Percentiles rank a stretch among this genome's conserved stretches.
Evolutionary conservation across 257 asterid genomes (phyloP).

Genomic region (Linaria vulgaris): DNA sequence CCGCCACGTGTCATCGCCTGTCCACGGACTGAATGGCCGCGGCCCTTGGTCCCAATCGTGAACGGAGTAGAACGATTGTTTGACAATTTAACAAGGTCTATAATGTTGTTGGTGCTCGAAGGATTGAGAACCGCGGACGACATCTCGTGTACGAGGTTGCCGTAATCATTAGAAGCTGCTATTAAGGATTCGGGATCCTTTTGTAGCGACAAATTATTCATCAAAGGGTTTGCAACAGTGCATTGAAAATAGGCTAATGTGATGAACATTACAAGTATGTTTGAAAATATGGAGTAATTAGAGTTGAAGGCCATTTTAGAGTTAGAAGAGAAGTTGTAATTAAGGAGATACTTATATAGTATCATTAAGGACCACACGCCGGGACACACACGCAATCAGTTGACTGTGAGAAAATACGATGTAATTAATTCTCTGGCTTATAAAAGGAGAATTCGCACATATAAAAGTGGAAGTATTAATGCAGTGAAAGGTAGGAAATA

Average conservation of each 20-base stretch:
- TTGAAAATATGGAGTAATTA: background rate
- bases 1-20: conserved; percentile 72
- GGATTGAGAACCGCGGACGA: conserved; percentile 61
- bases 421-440: too few species aligned
- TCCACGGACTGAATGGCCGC: conserved; percentile 67
- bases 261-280: background rate
- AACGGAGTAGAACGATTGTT: conserved; percentile 35
- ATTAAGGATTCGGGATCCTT: conserved; percentile 34
- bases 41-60: conserved; percentile 55
- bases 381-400: too few species aligned
- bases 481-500: too few species aligned
- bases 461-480: too few species aligned
- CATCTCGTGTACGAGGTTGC: conserved; percentile 43
- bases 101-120: conserved; percentile 38
- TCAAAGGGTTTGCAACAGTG: conserved; percentile 6
- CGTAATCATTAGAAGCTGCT: conserved; percentile 56
- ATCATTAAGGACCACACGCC: too few species aligned
- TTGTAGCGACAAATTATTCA: conserved; percentile 15
- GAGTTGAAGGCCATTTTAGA: conserved; percentile 29
- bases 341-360: too few species aligned
- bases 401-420: too few species aligned
- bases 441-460: too few species aligned
- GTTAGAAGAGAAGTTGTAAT: background rate
- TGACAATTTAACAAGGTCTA: conserved; percentile 43
- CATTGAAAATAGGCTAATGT: conserved; percentile 28